Base-by-base conservation (phyloP, 768 basidiomycete genomes). In the Calocybe cyanea region DNA sequence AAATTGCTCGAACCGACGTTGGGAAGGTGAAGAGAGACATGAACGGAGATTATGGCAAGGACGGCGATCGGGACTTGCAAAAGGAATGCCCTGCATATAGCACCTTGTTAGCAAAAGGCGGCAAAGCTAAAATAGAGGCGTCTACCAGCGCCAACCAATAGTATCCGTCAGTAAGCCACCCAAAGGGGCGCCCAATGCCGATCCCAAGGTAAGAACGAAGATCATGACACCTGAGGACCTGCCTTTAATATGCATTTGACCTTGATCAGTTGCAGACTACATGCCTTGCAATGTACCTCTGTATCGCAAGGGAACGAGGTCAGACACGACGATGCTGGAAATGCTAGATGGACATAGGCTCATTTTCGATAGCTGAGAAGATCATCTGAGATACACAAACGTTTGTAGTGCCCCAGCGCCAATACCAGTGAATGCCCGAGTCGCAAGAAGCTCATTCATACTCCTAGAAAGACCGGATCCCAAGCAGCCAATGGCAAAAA, bases 201-300 rank as follows among this genome's bases (percentile, higher is more conserved):
- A 77, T 8, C 84, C 83, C 13, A 67, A 60, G 0, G 81, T 76
- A 46, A 70, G 84, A 2, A 83, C 70, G 23, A 84, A 73, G 56
- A 83, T 85, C 3, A 79, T 59, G 9, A 85, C 58, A 1, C 81
- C 78, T 77, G 46, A 7, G 11, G 8, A 20, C 13, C 32, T 21
- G 31, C 20, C 34, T 40, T 13, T 44, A 9, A 28, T 14, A 7
- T 9, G n/a, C 3, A 15, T 18, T 10, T 13, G 1, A 15, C 5
- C 3, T 4, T 32, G 41, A n/a, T 10, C 21, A 15, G 18, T 30
- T 20, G 37, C 37, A 10, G 8, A 20, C 19, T 1, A 48, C 57
- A 3, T 18, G 72, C 80, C 83, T 75, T 85, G 83, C 76, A 81
- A 83, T n/a, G 80, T 83, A 18, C 84, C 84, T 41, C 83, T 68